Evolutionary conservation across 192 early-diverging fungal genomes (phyloP), one percentile per base, ranked within the genome.

Genomic region (Spizellomyces punctatus): DNA sequence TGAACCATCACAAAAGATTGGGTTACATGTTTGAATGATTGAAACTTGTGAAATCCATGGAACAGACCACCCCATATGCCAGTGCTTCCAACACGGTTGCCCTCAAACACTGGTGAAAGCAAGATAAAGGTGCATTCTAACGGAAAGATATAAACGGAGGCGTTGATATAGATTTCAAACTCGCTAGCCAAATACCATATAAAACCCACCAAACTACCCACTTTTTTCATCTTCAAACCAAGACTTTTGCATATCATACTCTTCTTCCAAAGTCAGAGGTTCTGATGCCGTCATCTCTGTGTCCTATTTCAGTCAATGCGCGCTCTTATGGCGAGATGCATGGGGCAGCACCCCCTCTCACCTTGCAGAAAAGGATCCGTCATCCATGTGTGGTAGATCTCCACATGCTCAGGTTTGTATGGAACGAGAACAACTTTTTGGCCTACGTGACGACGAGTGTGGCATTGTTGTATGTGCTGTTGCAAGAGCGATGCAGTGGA

Each of bases 371-470:
- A 93, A 5, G 92, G 90, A 8, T 90, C 91, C 72, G 93, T 88
- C 95, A 98, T 96, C 96, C 96, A 98, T 64, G 91, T 89, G 78
- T 98, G 95, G 76, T 98, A 98, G 64, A 74, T 83, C 10, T 82
- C 83, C 2, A 98, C 95, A 86, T 98, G 96, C 58, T 91, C 89
- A 14, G 74, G 74, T 54, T 84, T 82, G 84, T 98, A 98, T 1
- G 96, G 96, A 10, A 95, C 93, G 3, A 98, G 88, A 10, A 91
- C 70, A 0, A 64, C 81, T 82, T 63, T 84, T 81, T 6, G 79
- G 57, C 22, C 91, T 87, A 22, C 27, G 27, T 8, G 7, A 46
- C 10, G 14, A 4, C 22, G 22, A 16, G 19, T 6, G 42, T 68
- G n/a, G n/a, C 14, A 21, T 6, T 12, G 16, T 5, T n/a, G 8